Evolutionary conservation across 169 alveolate species (phyloP), one percentile per base, ranked within the genome.

Genomic region (Plasmodium coatneyi): DNA sequence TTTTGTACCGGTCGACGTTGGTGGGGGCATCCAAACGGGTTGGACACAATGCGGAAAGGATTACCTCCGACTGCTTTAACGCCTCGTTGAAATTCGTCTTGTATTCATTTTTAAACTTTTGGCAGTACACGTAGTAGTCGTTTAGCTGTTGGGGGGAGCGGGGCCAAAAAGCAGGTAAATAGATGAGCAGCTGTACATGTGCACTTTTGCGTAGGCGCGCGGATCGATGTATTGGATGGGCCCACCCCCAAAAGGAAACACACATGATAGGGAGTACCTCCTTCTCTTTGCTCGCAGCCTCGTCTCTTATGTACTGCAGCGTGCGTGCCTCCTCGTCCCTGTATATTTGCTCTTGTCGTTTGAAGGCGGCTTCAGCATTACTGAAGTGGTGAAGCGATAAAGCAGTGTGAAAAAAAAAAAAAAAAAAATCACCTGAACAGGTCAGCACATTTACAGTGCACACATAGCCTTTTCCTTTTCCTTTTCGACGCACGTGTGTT

Each of bases 261-360:
- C 60, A 49, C 19, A 14, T 2, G 0, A 25, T 14, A 28, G 30
- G 76, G 12, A 25, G 30, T 84, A 86, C 93, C 80, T 86, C 86
- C 56, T 86, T 86, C 66, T 86, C 93, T 76, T 86, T 86, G 30
- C 80, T 56, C 46, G 28, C 56, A 34, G 80, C 46, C 70, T 54
- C 86, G 19, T n/a, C 70, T 10, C 41, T 30, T 74, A 86, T 74
- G 70, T 25, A 86, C 28, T 86, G 46, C 25, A 74, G 66, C n/a
- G 76, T 70, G 41, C 22, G 54, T 3, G n/a, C 70, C 70, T 86
- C 93, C 32, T 86, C 93, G 19, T 39, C 60, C 71, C 80, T 74
- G 72, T 86, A 86, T 1, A 86, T 52, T 74, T 86, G 41, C 78
- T 86, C 93, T n/a, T 86, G 93, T 36, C 66, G 86, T 86, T 86